Base-by-base conservation (phyloP, 306 rosid genomes). In the Cotoneaster glaucophyllus region DNA sequence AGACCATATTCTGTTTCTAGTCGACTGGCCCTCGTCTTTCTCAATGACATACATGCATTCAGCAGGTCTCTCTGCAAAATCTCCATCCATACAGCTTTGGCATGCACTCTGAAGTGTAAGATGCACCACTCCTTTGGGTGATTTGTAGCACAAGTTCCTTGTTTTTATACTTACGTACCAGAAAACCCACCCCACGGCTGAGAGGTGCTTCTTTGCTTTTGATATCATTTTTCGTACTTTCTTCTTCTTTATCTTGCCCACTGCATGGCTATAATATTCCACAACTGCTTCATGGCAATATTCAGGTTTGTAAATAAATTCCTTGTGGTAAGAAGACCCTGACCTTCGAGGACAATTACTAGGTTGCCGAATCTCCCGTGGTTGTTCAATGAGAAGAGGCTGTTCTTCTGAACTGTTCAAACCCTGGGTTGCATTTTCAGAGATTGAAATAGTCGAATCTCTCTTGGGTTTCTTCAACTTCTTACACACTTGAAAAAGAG, bases 41-140 rank as follows among this genome's bases (percentile, higher is more conserved):
- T 81, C 64, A 26, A 61, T 61, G 65, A 61, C 18, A 58, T 25
- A 39, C 18, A 67, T 41, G 75, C 53, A 76, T 78, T 83, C 80
- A 37, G 44, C 57, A 39, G 77, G 79, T 59, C 71, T 72, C 61
- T 37, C 63, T 54, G 73, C 44, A 71, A 34, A 58, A 26, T 76
- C 64, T 81, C 79, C 82, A 43, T 71, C 28, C 28, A 86, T 61
- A 74, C 65, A 85, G 56, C 59, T 81, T 43, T 37, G 66, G 78
- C 96, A 91, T 18, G 89, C 97, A 43, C 41, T 31, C 65, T 22
- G 64, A 74, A 89, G 87, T 28, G 96, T 76, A 7, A 0, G 0
- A 66, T 78, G 82, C 31, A 19, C 59, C 64, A 2, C 34, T 45
- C 84, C 74, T 67, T 44, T 62, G 58, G 97, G 90, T 45, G 92